Conservation (phyloP, 495 filamentous ascomycete species). For the Neurospora intermedia region DNA sequence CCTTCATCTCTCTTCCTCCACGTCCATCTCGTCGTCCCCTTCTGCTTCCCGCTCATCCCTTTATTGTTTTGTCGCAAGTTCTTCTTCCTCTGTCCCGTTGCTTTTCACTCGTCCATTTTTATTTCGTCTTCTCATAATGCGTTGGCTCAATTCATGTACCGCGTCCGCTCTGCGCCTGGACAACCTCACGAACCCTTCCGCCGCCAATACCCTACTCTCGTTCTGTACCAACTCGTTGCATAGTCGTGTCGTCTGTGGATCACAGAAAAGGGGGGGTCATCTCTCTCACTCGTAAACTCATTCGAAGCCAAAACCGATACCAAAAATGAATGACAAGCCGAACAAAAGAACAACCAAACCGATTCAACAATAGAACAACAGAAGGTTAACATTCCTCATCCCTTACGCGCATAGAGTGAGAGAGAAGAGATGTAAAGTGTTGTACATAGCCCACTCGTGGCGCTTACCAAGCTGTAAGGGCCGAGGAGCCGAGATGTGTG, state of each 20-base stretch:
- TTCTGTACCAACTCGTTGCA: not conserved
- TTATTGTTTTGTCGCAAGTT: slow-evolving; percentile 1
- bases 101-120: slow-evolving; percentile 10
- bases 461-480: not conserved
- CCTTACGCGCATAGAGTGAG: not conserved
- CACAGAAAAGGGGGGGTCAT: not conserved
- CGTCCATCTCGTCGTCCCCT: not conserved
- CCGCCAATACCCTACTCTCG: not conserved
- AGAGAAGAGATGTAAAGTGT: not conserved
- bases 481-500: not conserved
- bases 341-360: not conserved
- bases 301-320: not conserved
- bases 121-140: slow-evolving; percentile 8
- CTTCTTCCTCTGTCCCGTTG: slow-evolving; percentile 8
- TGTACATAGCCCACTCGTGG: not conserved
- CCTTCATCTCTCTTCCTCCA: slow-evolving; percentile 22
- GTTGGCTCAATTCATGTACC: not conserved
- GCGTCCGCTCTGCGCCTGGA: not conserved
- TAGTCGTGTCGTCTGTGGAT: not conserved
- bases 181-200: not conserved
- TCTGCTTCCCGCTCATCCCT: not conserved
- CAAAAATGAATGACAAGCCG: not conserved
- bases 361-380: not conserved
- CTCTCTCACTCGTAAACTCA: not conserved
- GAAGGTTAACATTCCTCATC: not conserved